These are phyloP conservation scores for Elaeis oleifera DNA, from an alignment of 202 grass and related monocot species.

Conservation along the genomic window DNA sequence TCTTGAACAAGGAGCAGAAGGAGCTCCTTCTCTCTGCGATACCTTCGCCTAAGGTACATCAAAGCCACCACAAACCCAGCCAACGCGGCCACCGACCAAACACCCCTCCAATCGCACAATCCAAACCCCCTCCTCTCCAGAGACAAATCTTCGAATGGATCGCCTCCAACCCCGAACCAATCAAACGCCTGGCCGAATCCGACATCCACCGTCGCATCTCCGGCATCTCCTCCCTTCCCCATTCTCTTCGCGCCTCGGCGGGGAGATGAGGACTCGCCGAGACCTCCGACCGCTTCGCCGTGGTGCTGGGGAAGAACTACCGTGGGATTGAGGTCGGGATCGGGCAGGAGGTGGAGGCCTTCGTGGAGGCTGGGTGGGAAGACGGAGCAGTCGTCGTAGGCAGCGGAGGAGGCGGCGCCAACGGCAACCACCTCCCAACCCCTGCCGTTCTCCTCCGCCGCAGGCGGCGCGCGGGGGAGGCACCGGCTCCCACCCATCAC, in stretches of 20 bases:
- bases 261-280: background rate
- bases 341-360: slow-evolving; percentile 12
- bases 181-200: slow-evolving; percentile 20
- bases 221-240: slow-evolving; percentile 4
- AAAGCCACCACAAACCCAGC: slow-evolving; percentile 18
- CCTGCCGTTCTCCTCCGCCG: background rate
- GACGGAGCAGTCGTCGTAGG: slow-evolving; percentile 46
- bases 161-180: slow-evolving; percentile 24
- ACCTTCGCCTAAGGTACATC: slow-evolving; percentile 34
- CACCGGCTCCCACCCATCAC: background rate
- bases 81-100: slow-evolving; percentile 22
- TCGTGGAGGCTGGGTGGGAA: slow-evolving; percentile 56
- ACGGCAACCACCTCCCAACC: background rate
- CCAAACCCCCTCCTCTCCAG: slow-evolving; percentile 1
- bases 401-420: background rate
- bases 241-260: background rate
- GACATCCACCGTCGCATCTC: background rate
- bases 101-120: background rate
- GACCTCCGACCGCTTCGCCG: background rate
- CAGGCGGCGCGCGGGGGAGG: background rate
- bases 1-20: slow-evolving; percentile 35
- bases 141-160: slow-evolving; percentile 22
- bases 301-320: slow-evolving; percentile 1
- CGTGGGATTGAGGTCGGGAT: slow-evolving; percentile 9
- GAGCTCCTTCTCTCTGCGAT: slow-evolving; percentile 32